Conservation (phyloP, 2,329 filamentous ascomycete genomes). For the Fonsecaea pedrosoi region DNA sequence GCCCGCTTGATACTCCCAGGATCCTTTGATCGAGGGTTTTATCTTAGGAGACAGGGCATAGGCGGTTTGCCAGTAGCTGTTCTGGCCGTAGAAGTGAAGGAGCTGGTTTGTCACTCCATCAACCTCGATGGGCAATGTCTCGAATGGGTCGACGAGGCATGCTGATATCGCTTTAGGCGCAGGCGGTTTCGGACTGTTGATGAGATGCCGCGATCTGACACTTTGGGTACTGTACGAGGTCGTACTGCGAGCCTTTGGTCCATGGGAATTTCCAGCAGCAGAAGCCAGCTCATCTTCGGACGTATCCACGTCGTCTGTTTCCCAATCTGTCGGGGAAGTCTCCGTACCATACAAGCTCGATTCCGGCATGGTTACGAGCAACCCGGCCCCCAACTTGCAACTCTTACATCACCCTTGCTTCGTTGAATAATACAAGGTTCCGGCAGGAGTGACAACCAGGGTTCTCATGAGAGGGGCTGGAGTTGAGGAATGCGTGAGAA, state of each 20-base stretch:
- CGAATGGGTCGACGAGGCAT: constrained; percentile 31
- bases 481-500: background rate
- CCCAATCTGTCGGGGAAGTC: background rate
- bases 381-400: background rate
- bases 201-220: constrained; percentile 16
- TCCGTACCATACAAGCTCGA: background rate
- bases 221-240: background rate
- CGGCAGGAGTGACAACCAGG: background rate
- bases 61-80: constrained; percentile 30
- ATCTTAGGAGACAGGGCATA: constrained; percentile 28
- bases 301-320: constrained; percentile 5
- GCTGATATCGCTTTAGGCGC: constrained; percentile 26
- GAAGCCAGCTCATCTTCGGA: constrained; percentile 4
- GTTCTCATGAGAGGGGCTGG: background rate
- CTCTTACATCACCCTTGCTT: background rate
- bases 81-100: constrained; percentile 31
- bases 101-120: constrained; percentile 30
- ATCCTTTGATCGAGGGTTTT: constrained; percentile 30
- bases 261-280: background rate
- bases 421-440: background rate
- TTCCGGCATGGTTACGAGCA: background rate
- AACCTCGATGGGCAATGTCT: constrained; percentile 25
- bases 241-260: background rate
- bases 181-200: constrained; percentile 11
- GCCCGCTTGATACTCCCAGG: constrained; percentile 32